A percentile compares a stretch with the other conserved stretches of the same genome.
These are phyloP conservation scores for Lachancea sp. DNA, from an alignment of 805 yeast genomes.

Conservation along the genomic window DNA sequence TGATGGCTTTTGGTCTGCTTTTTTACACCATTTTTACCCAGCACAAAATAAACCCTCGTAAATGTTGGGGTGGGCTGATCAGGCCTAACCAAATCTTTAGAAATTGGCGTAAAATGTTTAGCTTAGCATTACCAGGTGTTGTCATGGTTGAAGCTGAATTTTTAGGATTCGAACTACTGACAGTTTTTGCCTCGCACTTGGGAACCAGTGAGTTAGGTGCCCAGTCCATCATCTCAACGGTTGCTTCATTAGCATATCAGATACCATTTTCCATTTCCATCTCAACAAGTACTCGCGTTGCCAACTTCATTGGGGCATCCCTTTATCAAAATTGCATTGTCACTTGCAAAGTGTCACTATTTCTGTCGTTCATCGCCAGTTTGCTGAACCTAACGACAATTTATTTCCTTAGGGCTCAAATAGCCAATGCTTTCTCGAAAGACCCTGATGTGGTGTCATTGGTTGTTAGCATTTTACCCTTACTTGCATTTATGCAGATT, in stretches of 20 bases:
- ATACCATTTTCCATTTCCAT: slow-evolving; percentile 71
- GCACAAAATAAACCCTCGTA: slow-evolving; percentile 44
- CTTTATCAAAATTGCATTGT: slow-evolving; percentile 39
- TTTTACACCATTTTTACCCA: slow-evolving; percentile 42
- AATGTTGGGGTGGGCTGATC: slow-evolving; percentile 57
- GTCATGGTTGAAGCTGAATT: slow-evolving; percentile 75
- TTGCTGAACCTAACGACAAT: slow-evolving; percentile 42
- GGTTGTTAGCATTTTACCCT: slow-evolving; percentile 49
- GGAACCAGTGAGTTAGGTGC: slow-evolving; percentile 66
- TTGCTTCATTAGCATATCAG: slow-evolving; percentile 63
- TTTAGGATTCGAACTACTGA: slow-evolving; percentile 69
- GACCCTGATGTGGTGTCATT: slow-evolving; percentile 51
- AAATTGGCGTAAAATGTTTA: slow-evolving; percentile 61
- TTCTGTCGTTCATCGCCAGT: slow-evolving; percentile 37
- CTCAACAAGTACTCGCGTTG: slow-evolving; percentile 70
- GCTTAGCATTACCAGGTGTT: slow-evolving; percentile 64
- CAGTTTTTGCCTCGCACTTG: slow-evolving; percentile 59
- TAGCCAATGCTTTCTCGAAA: slow-evolving; percentile 52
- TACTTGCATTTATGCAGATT: slow-evolving; percentile 63
- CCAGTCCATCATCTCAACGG: slow-evolving; percentile 63
- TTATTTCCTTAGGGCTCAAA: slow-evolving; percentile 36
- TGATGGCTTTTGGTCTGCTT: slow-evolving; percentile 55
- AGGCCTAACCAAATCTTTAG: slow-evolving; percentile 37
- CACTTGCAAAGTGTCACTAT: slow-evolving; percentile 40
- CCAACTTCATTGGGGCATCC: slow-evolving; percentile 68